These are phyloP conservation scores for Heliocybe sulcata DNA, from an alignment of 1,284 basidiomycete genomes.

Conservation along the genomic window DNA sequence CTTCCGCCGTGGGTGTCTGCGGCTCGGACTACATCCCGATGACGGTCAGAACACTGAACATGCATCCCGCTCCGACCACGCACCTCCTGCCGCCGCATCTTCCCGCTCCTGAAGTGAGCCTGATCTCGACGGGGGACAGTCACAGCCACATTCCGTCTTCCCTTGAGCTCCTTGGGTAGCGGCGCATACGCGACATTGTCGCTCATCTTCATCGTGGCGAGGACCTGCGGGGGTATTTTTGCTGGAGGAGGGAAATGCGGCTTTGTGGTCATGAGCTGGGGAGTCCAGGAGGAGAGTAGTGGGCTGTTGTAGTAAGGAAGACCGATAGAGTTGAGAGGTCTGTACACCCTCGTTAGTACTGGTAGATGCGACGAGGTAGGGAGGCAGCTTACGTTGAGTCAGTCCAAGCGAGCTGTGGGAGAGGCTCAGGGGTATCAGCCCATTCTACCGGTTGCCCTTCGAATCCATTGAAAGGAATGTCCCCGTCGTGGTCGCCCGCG, in stretches of 20 bases:
- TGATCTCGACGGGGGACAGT: slow-evolving; percentile 40
- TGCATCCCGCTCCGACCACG: neutral
- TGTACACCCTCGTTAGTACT: slow-evolving; percentile 20
- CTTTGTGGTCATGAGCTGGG: slow-evolving; percentile 40
- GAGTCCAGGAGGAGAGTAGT: slow-evolving; percentile 78
- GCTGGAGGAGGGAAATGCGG: slow-evolving; percentile 54
- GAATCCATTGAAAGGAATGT: slow-evolving; percentile 82
- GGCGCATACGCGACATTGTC: slow-evolving; percentile 87
- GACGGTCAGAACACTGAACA: neutral
- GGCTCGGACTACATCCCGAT: slow-evolving; percentile 32
- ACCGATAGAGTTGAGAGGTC: slow-evolving; percentile 86
- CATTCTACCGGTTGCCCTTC: slow-evolving; percentile 80
- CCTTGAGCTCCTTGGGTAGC: slow-evolving; percentile 78
- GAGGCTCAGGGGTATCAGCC: slow-evolving; percentile 68
- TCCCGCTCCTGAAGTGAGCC: slow-evolving; percentile 83
- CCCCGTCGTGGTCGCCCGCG: slow-evolving; percentile 48
- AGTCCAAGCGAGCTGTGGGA: slow-evolving; percentile 75
- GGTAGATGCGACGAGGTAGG: neutral
- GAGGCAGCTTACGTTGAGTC: slow-evolving; percentile 59
- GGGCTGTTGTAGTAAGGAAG: slow-evolving; percentile 80
- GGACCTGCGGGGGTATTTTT: slow-evolving; percentile 74
- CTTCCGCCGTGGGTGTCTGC: slow-evolving; percentile 39
- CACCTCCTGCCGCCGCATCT: slow-evolving; percentile 38
- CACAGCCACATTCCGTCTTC: slow-evolving; percentile 72
- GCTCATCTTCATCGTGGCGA: slow-evolving; percentile 76